Percentiles rank a stretch among this genome's conserved stretches.
Evolutionary conservation across 2,329 filamentous ascomycete genomes (phyloP).

Genomic region (Fusarium temperatum): DNA sequence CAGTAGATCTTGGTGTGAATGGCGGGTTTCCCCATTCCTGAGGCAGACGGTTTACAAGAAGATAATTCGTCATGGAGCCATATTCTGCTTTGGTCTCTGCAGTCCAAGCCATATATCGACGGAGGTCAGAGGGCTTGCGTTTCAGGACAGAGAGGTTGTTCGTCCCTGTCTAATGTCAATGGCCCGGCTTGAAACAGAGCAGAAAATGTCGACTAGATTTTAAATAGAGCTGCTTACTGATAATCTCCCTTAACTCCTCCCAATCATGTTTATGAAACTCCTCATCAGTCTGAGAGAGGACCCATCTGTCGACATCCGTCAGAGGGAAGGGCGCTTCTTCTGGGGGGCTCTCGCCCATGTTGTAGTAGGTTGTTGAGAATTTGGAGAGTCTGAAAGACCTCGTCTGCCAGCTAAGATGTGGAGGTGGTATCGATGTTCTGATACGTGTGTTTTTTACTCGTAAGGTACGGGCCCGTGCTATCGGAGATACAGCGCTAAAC

Average conservation of each 20-base stretch:
- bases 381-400: not conserved
- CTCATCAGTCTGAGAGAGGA: conserved; percentile 72
- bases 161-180: conserved; percentile 48
- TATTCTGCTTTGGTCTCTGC: conserved; percentile 74
- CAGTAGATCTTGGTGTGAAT: conserved; percentile 59
- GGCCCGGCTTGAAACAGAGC: not conserved
- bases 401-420: not conserved
- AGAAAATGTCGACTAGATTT: not conserved
- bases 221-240: conserved; percentile 57
- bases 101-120: conserved; percentile 82
- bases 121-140: conserved; percentile 81
- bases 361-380: conserved; percentile 8
- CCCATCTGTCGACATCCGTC: conserved; percentile 66
- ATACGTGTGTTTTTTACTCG: not conserved
- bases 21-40: conserved; percentile 70
- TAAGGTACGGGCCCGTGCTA: not conserved
- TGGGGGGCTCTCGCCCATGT: conserved; percentile 52
- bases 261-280: conserved; percentile 77
- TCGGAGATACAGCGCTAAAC: not conserved
- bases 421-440: not conserved
- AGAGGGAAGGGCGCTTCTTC: conserved; percentile 65
- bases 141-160: conserved; percentile 79
- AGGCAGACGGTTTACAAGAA: conserved; percentile 76
- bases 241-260: conserved; percentile 75
- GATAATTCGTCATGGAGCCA: conserved; percentile 82